Base-by-base conservation (phyloP, 768 basidiomycete genomes). In the Mrakia frigida region DNA sequence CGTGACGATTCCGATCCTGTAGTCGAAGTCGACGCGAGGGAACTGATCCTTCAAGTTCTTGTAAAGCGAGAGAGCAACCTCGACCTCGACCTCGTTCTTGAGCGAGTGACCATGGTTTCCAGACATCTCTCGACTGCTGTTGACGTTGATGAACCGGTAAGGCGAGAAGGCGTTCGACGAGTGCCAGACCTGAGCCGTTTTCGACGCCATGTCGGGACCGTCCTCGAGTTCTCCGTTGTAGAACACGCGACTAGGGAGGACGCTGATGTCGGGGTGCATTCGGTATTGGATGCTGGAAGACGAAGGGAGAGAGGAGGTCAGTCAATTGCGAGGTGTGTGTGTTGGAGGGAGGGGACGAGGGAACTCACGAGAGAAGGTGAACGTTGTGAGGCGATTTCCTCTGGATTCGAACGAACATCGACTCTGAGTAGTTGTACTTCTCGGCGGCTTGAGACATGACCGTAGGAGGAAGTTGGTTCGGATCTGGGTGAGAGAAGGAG, bases 201-300 rank as follows among this genome's bases (percentile, higher is more conserved):
- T 93, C 59, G 80, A 79, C 14, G 86, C 90, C 95, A 99, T 98
- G 68, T 87, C 87, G 4, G 93, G 94, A 0, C 97, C 97, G 82
- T 99, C 93, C 61, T 87, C 84, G 14, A 99, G 85, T 50, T 87
- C 86, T 10, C 89, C 89, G 73, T 89, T 85, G 82, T 99, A 99
- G 84, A 99, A 99, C 2, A 94, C 84, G 65, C 86, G 87, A 77
- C 94, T 97, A 0, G 97, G 97, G 25, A 99, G 87, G 70, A 86
- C 86, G 78, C 94, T 96, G 81, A 98, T 98, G 71, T 92, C 90
- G 1, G 96, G 96, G 82, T 99, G 95, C 97, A 99, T 99, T 79
- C 97, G 95, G 82, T 99, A 99, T 84, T 99, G 97, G 59, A 99
- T 98, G 80, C 96, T 98, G 39, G 33, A 70, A 13, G 43, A 35